Conservation (phyloP, 306 rosid species). For the Citrullus colocynthis region DNA sequence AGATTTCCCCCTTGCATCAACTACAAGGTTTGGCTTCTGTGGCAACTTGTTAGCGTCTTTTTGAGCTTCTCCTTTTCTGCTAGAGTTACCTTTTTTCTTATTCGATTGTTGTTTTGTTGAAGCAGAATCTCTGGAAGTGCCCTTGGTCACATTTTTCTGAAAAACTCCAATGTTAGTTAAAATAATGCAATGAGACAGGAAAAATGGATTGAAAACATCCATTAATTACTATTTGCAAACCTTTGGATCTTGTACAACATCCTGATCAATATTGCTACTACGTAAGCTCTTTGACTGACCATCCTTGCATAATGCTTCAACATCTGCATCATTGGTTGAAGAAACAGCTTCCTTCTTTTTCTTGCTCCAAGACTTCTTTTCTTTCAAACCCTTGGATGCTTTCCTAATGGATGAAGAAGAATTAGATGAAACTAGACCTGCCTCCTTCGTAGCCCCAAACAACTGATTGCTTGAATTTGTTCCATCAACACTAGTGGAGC, state of each 20-base stretch:
- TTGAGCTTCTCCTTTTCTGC: conserved; percentile 14
- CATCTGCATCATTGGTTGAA: conserved; percentile 19
- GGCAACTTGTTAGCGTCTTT: conserved; percentile 15
- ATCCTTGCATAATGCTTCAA: conserved; percentile 15
- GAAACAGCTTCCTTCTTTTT: conserved; percentile 23
- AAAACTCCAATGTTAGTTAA: conserved; percentile 32
- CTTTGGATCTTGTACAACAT: conserved; percentile 17
- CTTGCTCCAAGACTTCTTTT: conserved; percentile 35
- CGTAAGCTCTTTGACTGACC: conserved; percentile 22
- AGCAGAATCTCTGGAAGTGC: conserved; percentile 19
- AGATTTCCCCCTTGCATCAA: conserved; percentile 19
- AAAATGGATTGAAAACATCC: neutral
- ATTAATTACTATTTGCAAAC: conserved; percentile 24
- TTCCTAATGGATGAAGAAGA: conserved; percentile 6
- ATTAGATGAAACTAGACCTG: neutral
- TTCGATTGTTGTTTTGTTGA: conserved; percentile 24
- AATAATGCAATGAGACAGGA: conserved; percentile 11
- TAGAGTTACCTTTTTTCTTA: conserved; percentile 34
- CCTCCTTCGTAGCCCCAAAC: conserved; percentile 17
- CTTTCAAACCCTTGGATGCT: conserved; percentile 19
- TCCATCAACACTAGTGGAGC: conserved; percentile 14
- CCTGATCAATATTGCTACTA: conserved; percentile 11
- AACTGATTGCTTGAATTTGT: conserved; percentile 14
- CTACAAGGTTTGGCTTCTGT: conserved; percentile 17
- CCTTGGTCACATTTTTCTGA: conserved; percentile 31